phyloP scores from a whole-genome alignment of 2,329 filamentous ascomycete species.

The Diaporthe ampelina region DNA sequence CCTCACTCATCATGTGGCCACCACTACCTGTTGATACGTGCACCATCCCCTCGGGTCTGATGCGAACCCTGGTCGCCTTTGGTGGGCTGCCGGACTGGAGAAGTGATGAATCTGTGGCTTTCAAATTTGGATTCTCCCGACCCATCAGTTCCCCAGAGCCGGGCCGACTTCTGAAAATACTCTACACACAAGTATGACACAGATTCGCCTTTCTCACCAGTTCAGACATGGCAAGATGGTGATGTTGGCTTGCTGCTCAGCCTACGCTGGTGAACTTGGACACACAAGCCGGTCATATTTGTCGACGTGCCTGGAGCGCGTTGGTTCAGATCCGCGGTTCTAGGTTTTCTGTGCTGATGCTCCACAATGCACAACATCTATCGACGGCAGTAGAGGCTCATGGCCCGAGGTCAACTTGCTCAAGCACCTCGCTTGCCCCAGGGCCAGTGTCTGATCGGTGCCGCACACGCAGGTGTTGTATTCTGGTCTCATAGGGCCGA shows the following conservation, averaged over 20 bases:
- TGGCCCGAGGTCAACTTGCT: background rate
- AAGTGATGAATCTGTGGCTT: slow-evolving; percentile 31
- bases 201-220: background rate
- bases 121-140: background rate
- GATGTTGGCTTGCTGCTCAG: slow-evolving; percentile 6
- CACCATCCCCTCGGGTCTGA: slow-evolving; percentile 38
- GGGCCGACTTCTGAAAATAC: slow-evolving; percentile 26
- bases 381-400: background rate
- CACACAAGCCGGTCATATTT: background rate
- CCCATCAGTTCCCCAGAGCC: background rate
- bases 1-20: slow-evolving; percentile 40
- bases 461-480: background rate
- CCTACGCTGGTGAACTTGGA: background rate
- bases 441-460: background rate
- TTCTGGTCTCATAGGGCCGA: background rate
- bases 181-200: background rate
- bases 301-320: background rate
- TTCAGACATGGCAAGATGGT: background rate
- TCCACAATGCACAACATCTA: background rate
- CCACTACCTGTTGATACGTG: slow-evolving; percentile 26
- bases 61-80: slow-evolving; percentile 20
- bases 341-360: background rate
- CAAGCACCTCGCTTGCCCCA: background rate
- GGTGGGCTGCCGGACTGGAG: slow-evolving; percentile 26
- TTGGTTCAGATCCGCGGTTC: background rate